Conservation (phyloP, 106 monocot genomes). For the Dendrobium catenatum region DNA sequence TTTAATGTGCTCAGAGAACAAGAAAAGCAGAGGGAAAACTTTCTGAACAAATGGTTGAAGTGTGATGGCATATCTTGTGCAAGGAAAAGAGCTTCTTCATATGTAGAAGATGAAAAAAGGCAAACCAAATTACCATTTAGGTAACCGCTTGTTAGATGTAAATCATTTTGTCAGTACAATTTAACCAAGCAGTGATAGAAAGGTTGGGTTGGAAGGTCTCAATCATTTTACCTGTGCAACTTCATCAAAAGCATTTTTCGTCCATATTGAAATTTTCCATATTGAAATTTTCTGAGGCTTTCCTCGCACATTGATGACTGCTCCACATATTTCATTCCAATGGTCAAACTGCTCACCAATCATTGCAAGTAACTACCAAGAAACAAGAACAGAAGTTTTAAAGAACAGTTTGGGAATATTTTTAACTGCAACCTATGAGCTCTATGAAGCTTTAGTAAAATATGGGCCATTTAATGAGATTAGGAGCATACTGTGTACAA, state of each 20-base stretch:
- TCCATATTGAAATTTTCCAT: conserved; percentile 73
- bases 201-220: not conserved
- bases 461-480: not conserved
- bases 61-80: too few species aligned
- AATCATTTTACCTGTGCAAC: conserved; percentile 37
- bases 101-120: too few species aligned
- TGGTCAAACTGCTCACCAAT: conserved; percentile 68
- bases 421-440: not conserved
- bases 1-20: too few species aligned
- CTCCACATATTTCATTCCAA: conserved; percentile 64
- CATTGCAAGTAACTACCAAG: conserved; percentile 43
- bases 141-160: too few species aligned
- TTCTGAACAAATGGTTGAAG: too few species aligned
- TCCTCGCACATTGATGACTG: conserved; percentile 46
- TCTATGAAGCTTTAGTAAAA: not conserved
- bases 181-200: not conserved
- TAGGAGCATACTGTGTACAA: conserved; percentile 42
- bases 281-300: conserved; percentile 56
- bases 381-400: not conserved
- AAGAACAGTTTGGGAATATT: not conserved
- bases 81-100: too few species aligned
- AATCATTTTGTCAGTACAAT: too few species aligned
- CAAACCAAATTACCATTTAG: too few species aligned
- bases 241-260: conserved; percentile 50
- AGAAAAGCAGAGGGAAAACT: too few species aligned